Conservation (phyloP, 1,139 yeast species). For the Suhomyces bolitotheri region DNA sequence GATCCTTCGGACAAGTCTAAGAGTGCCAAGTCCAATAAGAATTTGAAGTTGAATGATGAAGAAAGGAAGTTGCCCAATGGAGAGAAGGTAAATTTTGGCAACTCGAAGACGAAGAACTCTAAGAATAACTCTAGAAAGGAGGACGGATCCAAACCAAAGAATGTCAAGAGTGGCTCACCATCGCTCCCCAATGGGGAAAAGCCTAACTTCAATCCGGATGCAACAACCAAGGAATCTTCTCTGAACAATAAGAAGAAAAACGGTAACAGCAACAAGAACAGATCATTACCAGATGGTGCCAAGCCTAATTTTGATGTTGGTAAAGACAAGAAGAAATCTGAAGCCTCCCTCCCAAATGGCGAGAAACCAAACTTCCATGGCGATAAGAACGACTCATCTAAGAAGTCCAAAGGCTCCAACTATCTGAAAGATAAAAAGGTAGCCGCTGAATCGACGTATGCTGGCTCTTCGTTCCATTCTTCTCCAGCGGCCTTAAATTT, state of each 20-base stretch:
- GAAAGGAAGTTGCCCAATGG: constrained; percentile 44
- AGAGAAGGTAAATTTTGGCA: constrained; percentile 42
- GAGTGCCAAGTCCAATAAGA: constrained; percentile 12
- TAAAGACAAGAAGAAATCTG: constrained; percentile 12
- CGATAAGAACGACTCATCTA: constrained; percentile 7
- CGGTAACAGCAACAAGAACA: constrained; percentile 19
- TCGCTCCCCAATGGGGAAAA: constrained; percentile 36
- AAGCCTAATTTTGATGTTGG: constrained; percentile 33
- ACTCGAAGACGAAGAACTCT: constrained; percentile 12
- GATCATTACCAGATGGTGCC: constrained; percentile 43
- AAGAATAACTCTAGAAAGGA: constrained; percentile 14
- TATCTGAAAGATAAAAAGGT: constrained; percentile 18
- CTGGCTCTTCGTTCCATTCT: constrained; percentile 59
- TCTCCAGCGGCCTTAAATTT: constrained; percentile 58
- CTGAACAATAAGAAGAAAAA: constrained; percentile 4
- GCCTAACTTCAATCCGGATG: constrained; percentile 30
- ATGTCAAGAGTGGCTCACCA: constrained; percentile 15
- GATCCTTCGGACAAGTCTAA: constrained; percentile 3
- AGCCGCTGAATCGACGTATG: constrained; percentile 41
- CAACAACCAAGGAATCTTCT: constrained; percentile 15
- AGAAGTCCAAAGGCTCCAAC: constrained; percentile 14
- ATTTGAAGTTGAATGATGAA: constrained; percentile 18
- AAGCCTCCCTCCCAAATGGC: constrained; percentile 33
- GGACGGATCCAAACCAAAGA: constrained; percentile 17
- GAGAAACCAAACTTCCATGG: constrained; percentile 33